Evolutionary conservation across 352 stramenopile species (phyloP), one percentile per base, ranked within the genome.

Genomic region (Phytophthora megakarya): DNA sequence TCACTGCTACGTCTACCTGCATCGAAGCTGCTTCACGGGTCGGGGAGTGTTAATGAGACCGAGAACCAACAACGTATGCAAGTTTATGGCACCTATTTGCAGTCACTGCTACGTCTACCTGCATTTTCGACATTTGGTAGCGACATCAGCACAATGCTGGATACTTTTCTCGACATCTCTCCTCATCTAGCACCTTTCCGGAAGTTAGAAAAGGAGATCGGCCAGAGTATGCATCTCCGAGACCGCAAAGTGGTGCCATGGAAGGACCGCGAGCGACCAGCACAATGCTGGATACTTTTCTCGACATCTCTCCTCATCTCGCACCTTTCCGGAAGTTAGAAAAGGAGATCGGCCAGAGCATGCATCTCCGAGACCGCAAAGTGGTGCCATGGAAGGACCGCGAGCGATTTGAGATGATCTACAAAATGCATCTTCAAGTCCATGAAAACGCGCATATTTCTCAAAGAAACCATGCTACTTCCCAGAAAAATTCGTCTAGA

Each of bases 161-260:
- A 92, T 64, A 70, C 66, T 2, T 94, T 94, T 46, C 65, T 92
- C 39, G 80, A 89, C 38, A 77, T 92, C 25, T 78, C 80, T 11
- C 37, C 62, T 33, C 81, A 94, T 52, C 61, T 89, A 11, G 45
- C 58, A 3, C 66, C 70, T 6, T 76, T 90, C 37, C 77, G 77
- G 5, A 72, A 75, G 32, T 46, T 87, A 30, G 80, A 89, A 53
- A 77, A 73, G 11, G 56, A 72, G 12, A 80, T 51, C 3, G 76
- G 80, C 6, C 63, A 75, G 39, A 86, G 64, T 19, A 58, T 91
- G 62, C 73, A 88, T 16, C 61, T 89, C 0, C 70, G 72, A 28
- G 69, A 74, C 21, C 75, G 79, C 23, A 67, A 68, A 13, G 53
- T 90, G 38, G 73, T 90, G 35, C 65, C 79, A 6, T 92, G 81